phyloP scores from a whole-genome alignment of 306 rosid species.

The Quercus ilex region DNA sequence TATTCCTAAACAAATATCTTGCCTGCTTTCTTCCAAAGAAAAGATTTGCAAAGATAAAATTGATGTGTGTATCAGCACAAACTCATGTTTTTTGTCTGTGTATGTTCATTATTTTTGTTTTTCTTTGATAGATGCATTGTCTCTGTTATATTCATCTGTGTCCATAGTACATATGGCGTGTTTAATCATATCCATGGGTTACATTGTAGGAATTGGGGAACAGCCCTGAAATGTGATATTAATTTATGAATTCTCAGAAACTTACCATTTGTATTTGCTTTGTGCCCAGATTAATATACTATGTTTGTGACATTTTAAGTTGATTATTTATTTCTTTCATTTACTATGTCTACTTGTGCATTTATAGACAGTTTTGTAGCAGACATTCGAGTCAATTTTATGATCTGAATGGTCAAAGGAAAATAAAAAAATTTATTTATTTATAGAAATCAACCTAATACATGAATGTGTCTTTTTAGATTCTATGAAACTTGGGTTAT shows the following conservation, averaged over 20 bases:
- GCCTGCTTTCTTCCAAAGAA: too few relatives aligned
- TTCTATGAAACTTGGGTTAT: not conserved
- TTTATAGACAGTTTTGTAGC: not conserved
- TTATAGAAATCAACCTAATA: too few relatives aligned
- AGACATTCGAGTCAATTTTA: not conserved
- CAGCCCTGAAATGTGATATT: not conserved
- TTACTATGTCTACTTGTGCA: too few relatives aligned
- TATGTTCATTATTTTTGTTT: too few relatives aligned
- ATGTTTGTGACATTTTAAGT: not conserved
- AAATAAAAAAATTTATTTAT: too few relatives aligned
- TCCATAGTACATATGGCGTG: not conserved
- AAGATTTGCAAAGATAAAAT: too few relatives aligned
- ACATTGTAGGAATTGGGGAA: not conserved
- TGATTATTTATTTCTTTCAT: not conserved
- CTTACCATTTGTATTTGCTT: not conserved
- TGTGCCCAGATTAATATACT: not conserved
- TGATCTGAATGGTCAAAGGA: too few relatives aligned
- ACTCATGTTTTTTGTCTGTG: too few relatives aligned
- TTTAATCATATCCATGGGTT: not conserved
- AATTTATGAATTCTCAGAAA: not conserved
- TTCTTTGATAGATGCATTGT: too few relatives aligned
- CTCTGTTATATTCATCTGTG: too few relatives aligned
- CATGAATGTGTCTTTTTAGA: not conserved
- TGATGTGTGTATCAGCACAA: too few relatives aligned
- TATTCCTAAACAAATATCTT: too few relatives aligned